Evolutionary conservation across 1,284 basidiomycete species (phyloP).

Genomic region (Ganoderma lingzhi): DNA sequence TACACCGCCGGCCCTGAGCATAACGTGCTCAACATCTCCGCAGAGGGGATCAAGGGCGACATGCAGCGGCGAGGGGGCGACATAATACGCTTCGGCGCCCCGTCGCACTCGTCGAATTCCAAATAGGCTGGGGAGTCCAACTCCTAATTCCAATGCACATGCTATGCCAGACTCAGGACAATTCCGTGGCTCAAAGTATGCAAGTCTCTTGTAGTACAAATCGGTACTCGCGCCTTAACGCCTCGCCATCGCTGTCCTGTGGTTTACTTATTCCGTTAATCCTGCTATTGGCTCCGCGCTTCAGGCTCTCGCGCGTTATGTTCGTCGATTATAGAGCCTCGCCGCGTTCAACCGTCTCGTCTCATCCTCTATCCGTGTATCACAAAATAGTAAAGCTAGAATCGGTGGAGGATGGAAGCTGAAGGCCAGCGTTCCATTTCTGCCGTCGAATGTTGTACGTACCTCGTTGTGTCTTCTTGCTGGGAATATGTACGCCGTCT

Average conservation of each 20-base stretch:
- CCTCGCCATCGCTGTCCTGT: slow-evolving; percentile 4
- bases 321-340: slow-evolving; percentile 6
- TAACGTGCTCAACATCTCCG: slow-evolving; percentile 39
- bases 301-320: slow-evolving; percentile 8
- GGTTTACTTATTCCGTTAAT: slow-evolving; percentile 30
- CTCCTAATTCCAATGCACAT: background rate
- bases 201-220: background rate
- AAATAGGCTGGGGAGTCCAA: background rate
- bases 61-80: slow-evolving; percentile 51
- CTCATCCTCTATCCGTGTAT: background rate
- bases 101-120: slow-evolving; percentile 20
- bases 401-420: background rate
- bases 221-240: background rate
- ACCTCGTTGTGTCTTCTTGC: background rate
- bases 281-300: slow-evolving; percentile 17
- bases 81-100: slow-evolving; percentile 55
- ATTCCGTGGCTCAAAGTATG: slow-evolving; percentile 1
- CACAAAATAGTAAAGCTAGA: slow-evolving; percentile 6
- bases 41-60: slow-evolving; percentile 46
- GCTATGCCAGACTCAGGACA: slow-evolving; percentile 1
- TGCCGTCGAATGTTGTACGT: slow-evolving; percentile 1
- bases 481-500: slow-evolving; percentile 4
- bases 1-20: slow-evolving; percentile 45
- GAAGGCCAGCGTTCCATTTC: background rate
- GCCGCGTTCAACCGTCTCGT: background rate